A percentile compares a stretch with the other conserved stretches of the same genome.
Conservation (phyloP, 2,329 filamentous ascomycete species). For the Purpureocillium lavendulum region DNA sequence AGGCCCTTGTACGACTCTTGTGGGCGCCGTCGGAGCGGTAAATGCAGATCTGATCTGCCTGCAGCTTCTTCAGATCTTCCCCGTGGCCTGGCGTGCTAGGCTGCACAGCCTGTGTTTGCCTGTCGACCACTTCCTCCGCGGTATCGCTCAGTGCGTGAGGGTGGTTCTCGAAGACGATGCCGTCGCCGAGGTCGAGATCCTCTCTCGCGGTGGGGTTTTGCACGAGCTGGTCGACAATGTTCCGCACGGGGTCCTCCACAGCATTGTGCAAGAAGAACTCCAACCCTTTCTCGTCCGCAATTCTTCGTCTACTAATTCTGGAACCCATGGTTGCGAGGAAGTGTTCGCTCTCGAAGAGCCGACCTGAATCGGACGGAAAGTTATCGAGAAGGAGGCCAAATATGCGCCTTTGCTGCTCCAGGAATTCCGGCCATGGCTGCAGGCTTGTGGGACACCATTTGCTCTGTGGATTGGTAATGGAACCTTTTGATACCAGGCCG, state of each 20-base stretch:
- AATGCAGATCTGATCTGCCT: too few species aligned
- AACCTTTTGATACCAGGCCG: constrained; percentile 15
- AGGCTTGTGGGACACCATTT: constrained; percentile 20
- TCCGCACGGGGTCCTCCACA: constrained; percentile 20
- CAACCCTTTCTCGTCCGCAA: constrained; percentile 19
- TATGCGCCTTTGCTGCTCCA: constrained; percentile 12
- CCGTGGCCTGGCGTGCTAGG: too few species aligned
- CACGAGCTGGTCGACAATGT: constrained; percentile 20
- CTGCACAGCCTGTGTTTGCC: too few species aligned
- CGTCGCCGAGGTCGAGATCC: constrained; percentile 16
- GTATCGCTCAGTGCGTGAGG: constrained; percentile 16
- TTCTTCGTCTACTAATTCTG: constrained; percentile 8
- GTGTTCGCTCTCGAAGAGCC: constrained; percentile 15
- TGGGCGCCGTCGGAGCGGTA: too few species aligned
- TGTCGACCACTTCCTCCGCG: neutral
- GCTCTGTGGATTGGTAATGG: constrained; percentile 18
- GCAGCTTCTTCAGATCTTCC: too few species aligned
- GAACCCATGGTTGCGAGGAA: constrained; percentile 15
- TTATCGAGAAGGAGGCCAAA: constrained; percentile 13
- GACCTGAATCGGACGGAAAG: constrained; percentile 12
- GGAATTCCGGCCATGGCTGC: constrained; percentile 19
- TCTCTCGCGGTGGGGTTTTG: constrained; percentile 9
- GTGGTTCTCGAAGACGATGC: constrained; percentile 24
- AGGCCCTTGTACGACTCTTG: too few species aligned
- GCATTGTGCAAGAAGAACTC: constrained; percentile 18